Evolutionary conservation across 208 protist genomes (phyloP), one percentile per base, ranked within the genome.

Genomic region (Crithidia expoeki): DNA sequence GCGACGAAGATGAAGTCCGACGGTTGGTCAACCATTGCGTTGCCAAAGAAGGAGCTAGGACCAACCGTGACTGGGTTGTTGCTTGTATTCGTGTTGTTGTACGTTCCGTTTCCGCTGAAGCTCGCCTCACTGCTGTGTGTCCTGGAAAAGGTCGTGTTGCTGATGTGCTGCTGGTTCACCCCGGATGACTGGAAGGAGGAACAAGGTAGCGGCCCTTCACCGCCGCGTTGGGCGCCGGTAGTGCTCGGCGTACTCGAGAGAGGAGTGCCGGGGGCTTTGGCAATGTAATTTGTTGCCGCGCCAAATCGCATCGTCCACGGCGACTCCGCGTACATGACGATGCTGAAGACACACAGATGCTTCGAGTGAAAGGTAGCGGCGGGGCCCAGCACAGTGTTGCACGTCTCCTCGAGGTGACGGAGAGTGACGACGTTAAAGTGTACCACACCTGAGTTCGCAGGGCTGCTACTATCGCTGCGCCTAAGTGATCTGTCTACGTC

Each of bases 311-410:
- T 81, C 40, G 79, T 87, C 78, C 76, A 81, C 17, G 74, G 83
- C 23, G 79, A 82, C 56, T 91, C 84, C 17, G 81, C 83, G 71
- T 85, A 84, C 44, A 95, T 89, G 58, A 87, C 65, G 12, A 80
- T 85, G 56, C 72, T 89, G 75, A 95, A 95, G 32, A 93, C 65
- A 42, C 83, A 91, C 11, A 88, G 74, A 49, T 93, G 81, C 57
- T 82, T 83, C 2, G 87, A 95, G 38, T 66, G 75, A 52, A 95
- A 95, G 23, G 68, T 69, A 14, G 79, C 85, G 19, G 80, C 63
- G 0, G 81, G 81, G 21, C 74, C 86, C 19, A 75, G 57, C 55
- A 83, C 85, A 5, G 67, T 76, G 76, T 94, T 94, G 72, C 86
- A 92, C 14, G 60, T 75, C 4, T 74, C 38, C 17, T 74, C 60